Conservation (phyloP, 768 basidiomycete species). For the Russula brevipes region DNA sequence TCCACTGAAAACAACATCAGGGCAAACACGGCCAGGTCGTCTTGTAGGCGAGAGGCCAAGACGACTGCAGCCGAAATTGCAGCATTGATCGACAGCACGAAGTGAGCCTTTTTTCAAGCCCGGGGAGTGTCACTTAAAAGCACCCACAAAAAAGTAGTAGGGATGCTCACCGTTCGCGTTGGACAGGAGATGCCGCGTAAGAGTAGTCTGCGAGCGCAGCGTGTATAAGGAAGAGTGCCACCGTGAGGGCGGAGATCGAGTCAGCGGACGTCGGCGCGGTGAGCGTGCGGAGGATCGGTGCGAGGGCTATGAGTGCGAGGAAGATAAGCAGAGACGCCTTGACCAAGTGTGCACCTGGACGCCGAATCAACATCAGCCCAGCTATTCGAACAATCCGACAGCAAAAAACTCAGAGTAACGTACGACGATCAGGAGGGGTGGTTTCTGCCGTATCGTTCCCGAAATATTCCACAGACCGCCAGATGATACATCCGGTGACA, state of each 20-base stretch:
- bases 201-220: conserved; percentile 81
- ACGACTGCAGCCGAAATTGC: conserved; percentile 91
- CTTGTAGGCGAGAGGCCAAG: conserved; percentile 80
- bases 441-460: conserved; percentile 31
- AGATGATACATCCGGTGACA: conserved; percentile 53
- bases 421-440: conserved; percentile 15
- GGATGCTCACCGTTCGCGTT: conserved; percentile 18
- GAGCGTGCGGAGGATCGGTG: conserved; percentile 86
- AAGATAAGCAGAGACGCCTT: conserved; percentile 86
- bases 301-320: conserved; percentile 80
- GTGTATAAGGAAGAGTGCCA: conserved; percentile 76
- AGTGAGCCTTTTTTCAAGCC: conserved; percentile 48
- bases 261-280: conserved; percentile 95
- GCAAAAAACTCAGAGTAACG: neutral
- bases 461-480: conserved; percentile 50
- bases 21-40: conserved; percentile 83
- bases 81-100: conserved; percentile 88
- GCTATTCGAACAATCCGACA: neutral
- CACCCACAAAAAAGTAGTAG: neutral
- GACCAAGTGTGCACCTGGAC: conserved; percentile 58
- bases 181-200: conserved; percentile 35
- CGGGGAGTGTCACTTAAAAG: neutral
- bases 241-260: conserved; percentile 94
- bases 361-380: conserved; percentile 8
- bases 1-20: conserved; percentile 81